These are phyloP conservation scores for Triticum timopheevii DNA, from an alignment of 176 grass and related monocot species.

Conservation along the genomic window DNA sequence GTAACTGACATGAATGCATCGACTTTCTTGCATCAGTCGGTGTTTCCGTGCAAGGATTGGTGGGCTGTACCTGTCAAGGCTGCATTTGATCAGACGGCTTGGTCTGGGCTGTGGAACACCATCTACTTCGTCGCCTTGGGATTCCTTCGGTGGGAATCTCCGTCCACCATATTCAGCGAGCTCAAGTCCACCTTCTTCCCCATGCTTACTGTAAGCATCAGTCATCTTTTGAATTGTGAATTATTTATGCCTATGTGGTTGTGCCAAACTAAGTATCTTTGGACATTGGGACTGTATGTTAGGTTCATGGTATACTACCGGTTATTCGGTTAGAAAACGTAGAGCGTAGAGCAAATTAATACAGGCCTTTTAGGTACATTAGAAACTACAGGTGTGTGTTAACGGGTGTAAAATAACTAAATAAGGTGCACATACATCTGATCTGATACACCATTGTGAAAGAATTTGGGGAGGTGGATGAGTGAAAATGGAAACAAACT, in stretches of 20 bases:
- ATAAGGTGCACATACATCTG: too few species aligned
- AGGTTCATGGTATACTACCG: background rate
- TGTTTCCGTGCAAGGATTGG: slow-evolving; percentile 95
- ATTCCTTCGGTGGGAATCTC: slow-evolving; percentile 79
- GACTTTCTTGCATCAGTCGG: slow-evolving; percentile 39
- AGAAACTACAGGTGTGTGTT: too few species aligned
- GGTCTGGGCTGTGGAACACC: slow-evolving; percentile 92
- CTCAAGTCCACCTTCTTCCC: slow-evolving; percentile 90
- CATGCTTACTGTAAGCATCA: slow-evolving; percentile 83
- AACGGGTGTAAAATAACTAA: too few species aligned
- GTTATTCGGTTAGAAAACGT: background rate
- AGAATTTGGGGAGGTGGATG: too few species aligned
- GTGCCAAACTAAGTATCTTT: background rate
- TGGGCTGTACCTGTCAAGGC: slow-evolving; percentile 93
- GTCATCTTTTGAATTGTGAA: background rate
- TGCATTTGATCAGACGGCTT: slow-evolving; percentile 77
- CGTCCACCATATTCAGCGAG: slow-evolving; percentile 62
- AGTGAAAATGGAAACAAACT: too few species aligned
- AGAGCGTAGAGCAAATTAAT: background rate
- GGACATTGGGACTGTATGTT: background rate
- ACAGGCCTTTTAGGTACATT: background rate
- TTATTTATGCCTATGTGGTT: slow-evolving; percentile 8
- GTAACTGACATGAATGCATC: background rate
- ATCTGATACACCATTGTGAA: too few species aligned
- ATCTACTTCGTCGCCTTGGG: slow-evolving; percentile 82